Conservation (phyloP, 805 yeast genomes). For the Metschnikowia koreensis region DNA sequence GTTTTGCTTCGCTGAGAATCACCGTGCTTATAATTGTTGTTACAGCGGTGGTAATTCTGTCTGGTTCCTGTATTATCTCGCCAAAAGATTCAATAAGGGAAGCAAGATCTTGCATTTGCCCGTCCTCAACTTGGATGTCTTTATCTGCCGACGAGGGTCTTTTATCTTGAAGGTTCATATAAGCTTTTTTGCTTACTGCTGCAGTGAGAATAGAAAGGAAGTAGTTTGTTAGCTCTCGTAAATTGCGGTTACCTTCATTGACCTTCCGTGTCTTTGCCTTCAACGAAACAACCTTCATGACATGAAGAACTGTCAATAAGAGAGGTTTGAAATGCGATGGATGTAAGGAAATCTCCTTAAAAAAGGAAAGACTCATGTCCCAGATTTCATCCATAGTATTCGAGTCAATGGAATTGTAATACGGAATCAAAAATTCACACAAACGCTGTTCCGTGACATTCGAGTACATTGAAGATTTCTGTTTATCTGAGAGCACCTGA, state of each 20-base stretch:
- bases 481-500: conserved; percentile 26
- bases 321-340: conserved; percentile 46
- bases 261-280: conserved; percentile 59
- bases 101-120: conserved; percentile 27
- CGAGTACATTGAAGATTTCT: conserved; percentile 47
- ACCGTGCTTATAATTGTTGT: conserved; percentile 53
- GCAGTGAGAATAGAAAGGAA: conserved; percentile 31
- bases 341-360: conserved; percentile 56
- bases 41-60: conserved; percentile 52
- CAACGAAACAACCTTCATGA: conserved; percentile 49
- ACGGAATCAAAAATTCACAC: conserved; percentile 55
- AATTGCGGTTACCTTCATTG: conserved; percentile 60
- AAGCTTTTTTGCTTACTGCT: conserved; percentile 7
- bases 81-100: conserved; percentile 27
- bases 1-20: conserved; percentile 52
- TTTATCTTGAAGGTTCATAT: background rate
- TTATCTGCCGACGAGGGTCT: background rate
- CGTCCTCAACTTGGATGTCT: background rate
- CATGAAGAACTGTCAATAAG: conserved; percentile 52
- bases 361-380: conserved; percentile 52
- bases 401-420: conserved; percentile 63
- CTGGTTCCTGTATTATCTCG: conserved; percentile 45
- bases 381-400: conserved; percentile 83
- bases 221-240: conserved; percentile 51
- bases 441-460: conserved; percentile 46